Base-by-base conservation (phyloP, 305 asterid genomes). In the Solanum aculeatissimum region DNA sequence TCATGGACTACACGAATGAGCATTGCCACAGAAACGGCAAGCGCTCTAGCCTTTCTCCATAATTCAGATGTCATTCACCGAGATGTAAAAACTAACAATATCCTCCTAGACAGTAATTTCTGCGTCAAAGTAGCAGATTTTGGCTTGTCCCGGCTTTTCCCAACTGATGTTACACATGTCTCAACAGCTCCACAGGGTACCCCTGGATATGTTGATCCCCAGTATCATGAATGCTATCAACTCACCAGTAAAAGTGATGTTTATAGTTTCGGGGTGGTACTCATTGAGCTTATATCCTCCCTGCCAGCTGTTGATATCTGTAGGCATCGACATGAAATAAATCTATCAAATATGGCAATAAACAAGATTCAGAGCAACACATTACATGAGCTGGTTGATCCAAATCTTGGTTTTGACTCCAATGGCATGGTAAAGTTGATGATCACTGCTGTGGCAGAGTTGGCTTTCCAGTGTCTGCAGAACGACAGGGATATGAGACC, bases 131-230 rank as follows among this genome's bases (percentile, higher is more conserved):
- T 93, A 1, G 97, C 94, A 4, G 97, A 93, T 85, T 93, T 93
- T 25, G 97, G 97, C 0, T 87, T 93, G 2, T 92, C 96, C 6
- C 88, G 97, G 1, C 91, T 86, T 40, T 58, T 90, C 84, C 97
- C 96, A 0, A 35, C 54, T 2, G 86, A 90, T n/a, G 93, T 55
- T 8, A 93, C 93, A 0, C 97, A 93, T 32, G 87, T 93, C 57
- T 91, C 96, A 4, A 92, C 97, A 6, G 97, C 87, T 35, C 97
- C 97, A 4, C 97, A 91, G 74, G 97, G 96, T 7, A 93, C 97
- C 9, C 94, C 92, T 0, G 97, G 97, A 29, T 93, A 93, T 12
- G 93, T 93, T 0, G 96, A 93, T 69, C 97, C 97, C 0, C 95
- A 92, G 88, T 93, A 93, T 21, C 91, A 70, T 7, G 89, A 93